phyloP scores from a whole-genome alignment of 805 yeast species.

The Lipomyces spencermartinsiae region DNA sequence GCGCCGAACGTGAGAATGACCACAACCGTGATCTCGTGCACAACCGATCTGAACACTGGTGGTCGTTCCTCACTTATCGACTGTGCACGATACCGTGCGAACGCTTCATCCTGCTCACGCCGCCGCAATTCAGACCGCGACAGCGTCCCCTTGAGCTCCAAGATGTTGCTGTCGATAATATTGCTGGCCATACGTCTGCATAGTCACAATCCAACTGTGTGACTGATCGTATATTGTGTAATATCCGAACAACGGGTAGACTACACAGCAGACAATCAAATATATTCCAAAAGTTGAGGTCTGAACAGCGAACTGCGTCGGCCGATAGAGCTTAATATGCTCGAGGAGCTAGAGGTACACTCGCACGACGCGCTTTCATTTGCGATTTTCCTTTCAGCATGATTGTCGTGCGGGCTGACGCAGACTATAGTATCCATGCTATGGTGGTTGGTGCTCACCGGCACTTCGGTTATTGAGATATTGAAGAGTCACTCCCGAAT shows the following conservation, averaged over 20 bases:
- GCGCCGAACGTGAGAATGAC: slow-evolving; percentile 49
- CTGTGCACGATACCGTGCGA: background rate
- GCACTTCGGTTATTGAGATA: no score
- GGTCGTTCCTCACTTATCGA: slow-evolving; percentile 44
- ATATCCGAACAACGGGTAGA: background rate
- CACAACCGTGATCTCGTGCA: slow-evolving; percentile 44
- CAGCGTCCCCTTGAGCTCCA: background rate
- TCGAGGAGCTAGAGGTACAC: no score
- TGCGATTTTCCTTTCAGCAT: no score
- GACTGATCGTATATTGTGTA: background rate
- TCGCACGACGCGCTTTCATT: no score
- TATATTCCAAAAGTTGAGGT: background rate
- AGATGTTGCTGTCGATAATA: background rate
- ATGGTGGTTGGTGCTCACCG: no score
- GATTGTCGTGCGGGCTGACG: no score
- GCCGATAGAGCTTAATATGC: no score
- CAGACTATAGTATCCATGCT: no score
- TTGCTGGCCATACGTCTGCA: background rate
- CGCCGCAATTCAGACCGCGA: background rate
- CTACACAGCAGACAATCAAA: background rate
- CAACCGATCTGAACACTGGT: slow-evolving; percentile 44
- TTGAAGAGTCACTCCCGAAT: no score
- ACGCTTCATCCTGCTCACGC: background rate
- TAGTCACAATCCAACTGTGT: background rate
- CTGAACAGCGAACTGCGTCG: background rate